Conservation (phyloP, 345 rosid genomes). For the Eucalyptus virginea region DNA sequence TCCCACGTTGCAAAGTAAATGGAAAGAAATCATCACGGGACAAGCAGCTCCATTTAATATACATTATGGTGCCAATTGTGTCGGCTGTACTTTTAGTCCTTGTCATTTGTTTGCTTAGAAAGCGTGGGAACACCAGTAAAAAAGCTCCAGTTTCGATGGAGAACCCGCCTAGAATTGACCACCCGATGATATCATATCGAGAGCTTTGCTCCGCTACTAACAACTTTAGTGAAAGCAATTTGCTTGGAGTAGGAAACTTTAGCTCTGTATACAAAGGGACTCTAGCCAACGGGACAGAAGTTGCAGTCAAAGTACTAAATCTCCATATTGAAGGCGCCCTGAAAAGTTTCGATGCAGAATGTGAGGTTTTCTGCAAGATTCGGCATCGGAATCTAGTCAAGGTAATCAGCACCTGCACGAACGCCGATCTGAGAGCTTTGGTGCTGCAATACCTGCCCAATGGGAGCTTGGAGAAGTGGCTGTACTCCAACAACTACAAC, state of each 20-base stretch:
- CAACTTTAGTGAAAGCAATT: background rate
- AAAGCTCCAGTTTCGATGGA: background rate
- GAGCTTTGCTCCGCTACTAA: background rate
- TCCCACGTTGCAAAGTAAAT: background rate
- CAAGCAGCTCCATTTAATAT: background rate
- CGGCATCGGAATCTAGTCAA: constrained; percentile 2
- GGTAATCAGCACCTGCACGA: background rate
- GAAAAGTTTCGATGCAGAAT: background rate
- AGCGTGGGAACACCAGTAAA: background rate
- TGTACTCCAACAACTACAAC: background rate
- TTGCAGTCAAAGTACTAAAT: constrained; percentile 3
- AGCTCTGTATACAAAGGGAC: background rate
- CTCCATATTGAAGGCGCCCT: background rate
- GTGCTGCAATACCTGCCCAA: background rate
- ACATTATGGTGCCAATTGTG: background rate
- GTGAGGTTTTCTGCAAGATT: background rate
- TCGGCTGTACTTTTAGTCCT: background rate
- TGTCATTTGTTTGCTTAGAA: background rate
- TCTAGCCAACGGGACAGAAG: background rate
- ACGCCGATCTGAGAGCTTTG: background rate
- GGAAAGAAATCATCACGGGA: background rate
- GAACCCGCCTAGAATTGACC: background rate
- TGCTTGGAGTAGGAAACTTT: background rate
- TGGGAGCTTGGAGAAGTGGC: background rate
- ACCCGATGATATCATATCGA: background rate